phyloP scores from a whole-genome alignment of 805 yeast species.

The Wickerhamomyces tratensis region DNA sequence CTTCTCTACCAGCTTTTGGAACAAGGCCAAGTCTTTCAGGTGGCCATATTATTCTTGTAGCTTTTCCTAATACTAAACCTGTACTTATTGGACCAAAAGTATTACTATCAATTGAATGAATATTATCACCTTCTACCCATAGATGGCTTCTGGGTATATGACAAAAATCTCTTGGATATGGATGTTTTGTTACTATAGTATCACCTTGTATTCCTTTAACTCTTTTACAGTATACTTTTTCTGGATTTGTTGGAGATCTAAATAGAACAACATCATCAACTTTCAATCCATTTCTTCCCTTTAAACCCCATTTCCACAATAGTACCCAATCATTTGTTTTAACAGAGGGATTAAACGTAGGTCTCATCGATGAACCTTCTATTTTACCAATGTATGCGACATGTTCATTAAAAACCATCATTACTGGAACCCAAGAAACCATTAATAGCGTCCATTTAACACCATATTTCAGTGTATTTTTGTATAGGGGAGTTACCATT shows the following conservation, averaged over 20 bases:
- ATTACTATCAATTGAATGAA: constrained; percentile 77
- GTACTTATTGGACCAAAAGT: constrained; percentile 81
- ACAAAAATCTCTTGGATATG: constrained; percentile 56
- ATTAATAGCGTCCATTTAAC: constrained; percentile 24
- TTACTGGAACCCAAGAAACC: constrained; percentile 74
- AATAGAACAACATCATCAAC: constrained; percentile 70
- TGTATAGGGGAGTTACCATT: constrained; percentile 1
- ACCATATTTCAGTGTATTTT: constrained; percentile 17
- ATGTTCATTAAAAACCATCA: constrained; percentile 57
- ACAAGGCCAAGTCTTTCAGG: constrained; percentile 39
- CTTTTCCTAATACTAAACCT: constrained; percentile 75
- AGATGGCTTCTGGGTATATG: constrained; percentile 69
- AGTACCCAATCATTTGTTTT: constrained; percentile 51
- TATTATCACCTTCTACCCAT: constrained; percentile 95
- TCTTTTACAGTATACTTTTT: constrained; percentile 67
- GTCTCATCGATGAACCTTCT: constrained; percentile 81
- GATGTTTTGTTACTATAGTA: constrained; percentile 45
- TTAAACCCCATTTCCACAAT: constrained; percentile 54
- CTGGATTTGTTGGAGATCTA: constrained; percentile 76
- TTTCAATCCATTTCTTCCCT: constrained; percentile 33
- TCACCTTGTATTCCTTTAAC: constrained; percentile 74
- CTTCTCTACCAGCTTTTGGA: constrained; percentile 45
- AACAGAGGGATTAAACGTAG: constrained; percentile 69
- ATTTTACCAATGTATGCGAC: constrained; percentile 65
- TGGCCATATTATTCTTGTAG: constrained; percentile 64